These are phyloP conservation scores for Coemansia sp. DNA, from an alignment of 192 early-diverging fungal species.

Conservation along the genomic window DNA sequence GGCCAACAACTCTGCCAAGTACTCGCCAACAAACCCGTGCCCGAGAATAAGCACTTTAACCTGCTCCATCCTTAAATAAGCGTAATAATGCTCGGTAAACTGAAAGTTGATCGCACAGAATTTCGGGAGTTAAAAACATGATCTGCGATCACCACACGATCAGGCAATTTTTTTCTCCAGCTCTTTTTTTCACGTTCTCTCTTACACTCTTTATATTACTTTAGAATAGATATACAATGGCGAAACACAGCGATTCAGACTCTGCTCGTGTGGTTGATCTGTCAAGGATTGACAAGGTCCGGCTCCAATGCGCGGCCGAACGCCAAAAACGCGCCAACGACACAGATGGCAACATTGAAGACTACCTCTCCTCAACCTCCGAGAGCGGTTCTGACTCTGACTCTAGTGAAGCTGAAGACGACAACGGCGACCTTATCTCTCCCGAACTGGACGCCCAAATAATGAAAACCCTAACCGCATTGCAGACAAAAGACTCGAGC, in stretches of 20 bases:
- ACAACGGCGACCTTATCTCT: constrained; percentile 76
- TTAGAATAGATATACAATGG: not conserved
- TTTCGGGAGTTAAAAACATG: too few relatives aligned
- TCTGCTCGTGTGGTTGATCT: constrained; percentile 13
- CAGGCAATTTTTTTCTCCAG: too few relatives aligned
- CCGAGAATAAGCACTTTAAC: constrained; percentile 39
- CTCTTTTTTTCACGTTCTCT: too few relatives aligned
- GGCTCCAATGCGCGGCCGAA: constrained; percentile 45
- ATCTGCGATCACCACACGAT: too few relatives aligned
- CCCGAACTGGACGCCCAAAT: constrained; percentile 92
- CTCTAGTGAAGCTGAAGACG: constrained; percentile 69
- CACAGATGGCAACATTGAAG: constrained; percentile 37
- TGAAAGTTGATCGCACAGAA: too few relatives aligned
- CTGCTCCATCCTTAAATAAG: too few relatives aligned
- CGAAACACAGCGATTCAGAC: not conserved
- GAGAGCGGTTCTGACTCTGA: constrained; percentile 21
- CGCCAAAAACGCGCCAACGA: constrained; percentile 43
- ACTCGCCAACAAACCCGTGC: constrained; percentile 44
- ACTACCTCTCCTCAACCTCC: constrained; percentile 32
- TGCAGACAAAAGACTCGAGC: constrained; percentile 71
- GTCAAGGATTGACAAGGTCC: constrained; percentile 35
- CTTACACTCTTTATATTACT: too few relatives aligned
- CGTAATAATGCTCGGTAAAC: too few relatives aligned
- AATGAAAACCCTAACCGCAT: constrained; percentile 83
- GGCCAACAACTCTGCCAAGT: constrained; percentile 23